Percentiles rank a stretch among this genome's conserved stretches.
Conservation (phyloP, 495 filamentous ascomycete species). For the Aspergillus carlsbadensis region DNA sequence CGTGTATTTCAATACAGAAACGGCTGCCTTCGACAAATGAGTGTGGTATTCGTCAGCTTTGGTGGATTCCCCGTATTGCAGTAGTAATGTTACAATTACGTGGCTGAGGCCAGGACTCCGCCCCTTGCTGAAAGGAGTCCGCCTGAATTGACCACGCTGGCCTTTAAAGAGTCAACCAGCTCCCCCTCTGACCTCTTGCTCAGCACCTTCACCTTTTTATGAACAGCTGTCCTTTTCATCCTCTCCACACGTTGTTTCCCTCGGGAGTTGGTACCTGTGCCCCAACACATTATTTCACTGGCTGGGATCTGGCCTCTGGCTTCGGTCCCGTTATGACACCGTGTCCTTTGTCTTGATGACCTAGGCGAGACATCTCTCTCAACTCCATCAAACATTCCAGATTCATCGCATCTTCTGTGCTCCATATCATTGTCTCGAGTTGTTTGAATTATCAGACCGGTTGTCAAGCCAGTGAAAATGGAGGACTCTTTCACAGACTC, state of each 20-base stretch:
- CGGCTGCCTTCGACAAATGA: too few relatives aligned
- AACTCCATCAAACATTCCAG: neutral
- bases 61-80: neutral
- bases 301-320: constrained; percentile 24
- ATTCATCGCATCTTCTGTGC: neutral
- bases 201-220: constrained; percentile 11
- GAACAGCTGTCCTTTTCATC: constrained; percentile 39
- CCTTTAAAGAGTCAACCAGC: constrained; percentile 40
- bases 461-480: constrained; percentile 29
- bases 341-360: constrained; percentile 30
- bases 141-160: constrained; percentile 45
- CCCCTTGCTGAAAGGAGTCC: constrained; percentile 19
- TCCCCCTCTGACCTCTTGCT: constrained; percentile 20
- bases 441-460: constrained; percentile 4
- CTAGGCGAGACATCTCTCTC: constrained; percentile 1
- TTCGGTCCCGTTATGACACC: constrained; percentile 38
- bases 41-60: neutral
- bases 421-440: neutral
- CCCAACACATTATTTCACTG: constrained; percentile 12
- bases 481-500: constrained; percentile 39
- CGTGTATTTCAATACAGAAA: neutral
- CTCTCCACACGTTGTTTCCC: neutral
- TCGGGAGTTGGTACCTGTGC: constrained; percentile 15
- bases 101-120: constrained; percentile 23
- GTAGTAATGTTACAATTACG: constrained; percentile 19